phyloP scores from a whole-genome alignment of 2,329 filamentous ascomycete species.

The Ophiosphaerella narmari region DNA sequence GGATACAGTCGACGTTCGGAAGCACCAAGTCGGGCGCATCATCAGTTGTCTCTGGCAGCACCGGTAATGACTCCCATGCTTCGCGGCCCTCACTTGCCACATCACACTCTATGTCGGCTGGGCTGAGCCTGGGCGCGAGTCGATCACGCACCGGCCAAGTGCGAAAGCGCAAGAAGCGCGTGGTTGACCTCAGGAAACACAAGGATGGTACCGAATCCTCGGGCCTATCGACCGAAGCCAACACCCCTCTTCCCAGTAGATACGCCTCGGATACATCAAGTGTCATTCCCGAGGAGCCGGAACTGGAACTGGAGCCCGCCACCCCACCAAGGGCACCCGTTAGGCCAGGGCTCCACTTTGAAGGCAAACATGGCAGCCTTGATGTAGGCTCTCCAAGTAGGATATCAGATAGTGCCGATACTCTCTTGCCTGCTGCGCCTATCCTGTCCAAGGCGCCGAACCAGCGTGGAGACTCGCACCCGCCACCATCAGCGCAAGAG shows the following conservation, averaged over 20 bases:
- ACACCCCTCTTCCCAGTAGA: constrained; percentile 57
- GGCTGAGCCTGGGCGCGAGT: constrained; percentile 66
- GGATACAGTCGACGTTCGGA: constrained; percentile 51
- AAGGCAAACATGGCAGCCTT: constrained; percentile 28
- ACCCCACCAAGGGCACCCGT: constrained; percentile 40
- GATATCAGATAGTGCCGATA: constrained; percentile 25
- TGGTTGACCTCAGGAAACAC: constrained; percentile 77
- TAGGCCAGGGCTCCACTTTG: constrained; percentile 26
- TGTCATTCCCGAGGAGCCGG: constrained; percentile 39
- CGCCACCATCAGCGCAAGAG: background rate
- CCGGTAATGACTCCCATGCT: constrained; percentile 54
- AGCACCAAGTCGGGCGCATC: constrained; percentile 54
- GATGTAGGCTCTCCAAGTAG: constrained; percentile 32
- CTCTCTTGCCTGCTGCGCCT: constrained; percentile 34
- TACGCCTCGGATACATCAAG: constrained; percentile 62
- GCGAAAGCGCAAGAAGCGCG: constrained; percentile 80
- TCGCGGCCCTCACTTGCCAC: constrained; percentile 70
- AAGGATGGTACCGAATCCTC: constrained; percentile 55
- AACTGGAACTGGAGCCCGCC: constrained; percentile 36
- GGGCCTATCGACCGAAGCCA: constrained; percentile 58
- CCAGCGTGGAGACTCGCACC: constrained; percentile 13
- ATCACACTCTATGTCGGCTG: constrained; percentile 60
- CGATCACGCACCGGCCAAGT: constrained; percentile 64
- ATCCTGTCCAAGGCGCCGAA: constrained; percentile 28
- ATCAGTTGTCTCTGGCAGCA: constrained; percentile 49